Evolutionary conservation across 1,284 basidiomycete genomes (phyloP).

Genomic region (Rhodotorula sp.): DNA sequence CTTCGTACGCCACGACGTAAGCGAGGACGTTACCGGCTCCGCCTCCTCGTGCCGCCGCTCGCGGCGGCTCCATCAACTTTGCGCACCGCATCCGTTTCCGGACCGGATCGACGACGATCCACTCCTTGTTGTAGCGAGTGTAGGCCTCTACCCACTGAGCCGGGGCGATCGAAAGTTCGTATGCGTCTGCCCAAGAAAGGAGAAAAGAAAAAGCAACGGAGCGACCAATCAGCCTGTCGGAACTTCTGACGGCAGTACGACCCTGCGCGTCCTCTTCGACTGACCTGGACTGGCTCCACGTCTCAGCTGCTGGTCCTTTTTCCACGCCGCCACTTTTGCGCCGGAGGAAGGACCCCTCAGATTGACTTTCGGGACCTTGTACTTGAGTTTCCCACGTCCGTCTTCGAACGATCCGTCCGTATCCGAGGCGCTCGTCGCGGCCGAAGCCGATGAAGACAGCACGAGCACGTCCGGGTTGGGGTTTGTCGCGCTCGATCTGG

Average conservation of each 20-base stretch:
- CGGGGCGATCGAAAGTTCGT: conserved; percentile 59
- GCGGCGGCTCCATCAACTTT: conserved; percentile 75
- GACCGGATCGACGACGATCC: conserved; percentile 90
- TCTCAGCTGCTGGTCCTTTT: conserved; percentile 18
- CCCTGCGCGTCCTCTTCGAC: neutral
- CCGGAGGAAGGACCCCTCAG: conserved; percentile 6
- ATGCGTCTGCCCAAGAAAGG: conserved; percentile 10
- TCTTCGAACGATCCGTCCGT: conserved; percentile 48
- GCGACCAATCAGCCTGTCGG: no score
- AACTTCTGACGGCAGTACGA: no score
- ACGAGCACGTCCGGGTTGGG: conserved; percentile 1
- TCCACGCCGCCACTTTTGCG: conserved; percentile 13
- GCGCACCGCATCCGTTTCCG: conserved; percentile 75
- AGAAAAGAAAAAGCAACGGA: no score
- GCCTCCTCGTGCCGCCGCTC: conserved; percentile 11
- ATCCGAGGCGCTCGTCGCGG: neutral
- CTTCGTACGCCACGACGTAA: conserved; percentile 92
- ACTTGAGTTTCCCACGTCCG: conserved; percentile 25
- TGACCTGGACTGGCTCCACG: conserved; percentile 17
- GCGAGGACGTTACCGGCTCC: conserved; percentile 75
- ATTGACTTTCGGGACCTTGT: conserved; percentile 31
- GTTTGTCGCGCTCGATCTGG: neutral
- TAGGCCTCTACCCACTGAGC: conserved; percentile 98
- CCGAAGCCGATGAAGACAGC: conserved; percentile 39
- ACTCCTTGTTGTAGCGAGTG: conserved; percentile 82